Percentiles rank a stretch among this genome's conserved stretches.
Evolutionary conservation across 306 rosid genomes (phyloP).

Genomic region (Malus fusca): DNA sequence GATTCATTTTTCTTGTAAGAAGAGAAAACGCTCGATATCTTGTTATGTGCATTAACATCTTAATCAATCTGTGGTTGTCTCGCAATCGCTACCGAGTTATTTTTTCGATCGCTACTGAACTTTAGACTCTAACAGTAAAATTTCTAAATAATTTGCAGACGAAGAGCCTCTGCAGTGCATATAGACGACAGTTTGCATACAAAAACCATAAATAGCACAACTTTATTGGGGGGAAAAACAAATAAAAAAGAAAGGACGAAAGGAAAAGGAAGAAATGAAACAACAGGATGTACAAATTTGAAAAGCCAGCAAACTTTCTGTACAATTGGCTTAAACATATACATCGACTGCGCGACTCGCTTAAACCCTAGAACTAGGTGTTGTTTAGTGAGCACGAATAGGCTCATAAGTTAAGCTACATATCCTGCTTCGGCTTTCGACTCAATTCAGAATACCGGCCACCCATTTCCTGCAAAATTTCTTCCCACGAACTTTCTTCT

Average conservation of each 20-base stretch:
- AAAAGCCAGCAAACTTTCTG: slow-evolving; percentile 37
- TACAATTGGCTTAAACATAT: slow-evolving; percentile 43
- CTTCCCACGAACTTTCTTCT: slow-evolving; percentile 82
- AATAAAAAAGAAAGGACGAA: neutral
- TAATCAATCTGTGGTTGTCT: neutral
- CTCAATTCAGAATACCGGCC: slow-evolving; percentile 92
- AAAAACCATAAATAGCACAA: neutral
- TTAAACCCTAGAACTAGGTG: slow-evolving; percentile 10
- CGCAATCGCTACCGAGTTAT: neutral
- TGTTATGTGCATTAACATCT: neutral
- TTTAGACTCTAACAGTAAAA: neutral
- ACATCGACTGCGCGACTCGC: slow-evolving; percentile 19
- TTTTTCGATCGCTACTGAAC: neutral
- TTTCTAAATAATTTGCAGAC: neutral
- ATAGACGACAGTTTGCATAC: neutral
- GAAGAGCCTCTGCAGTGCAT: neutral
- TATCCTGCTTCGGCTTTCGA: slow-evolving; percentile 92
- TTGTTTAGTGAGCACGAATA: slow-evolving; percentile 7
- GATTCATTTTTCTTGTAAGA: neutral
- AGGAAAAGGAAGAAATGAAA: neutral
- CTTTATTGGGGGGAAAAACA: neutral
- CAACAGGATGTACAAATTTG: slow-evolving; percentile 27
- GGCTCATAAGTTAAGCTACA: slow-evolving; percentile 32
- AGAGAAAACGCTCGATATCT: neutral
- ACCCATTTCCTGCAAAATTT: slow-evolving; percentile 89